phyloP scores from a whole-genome alignment of 768 basidiomycete genomes.

The Lentinula edodes region DNA sequence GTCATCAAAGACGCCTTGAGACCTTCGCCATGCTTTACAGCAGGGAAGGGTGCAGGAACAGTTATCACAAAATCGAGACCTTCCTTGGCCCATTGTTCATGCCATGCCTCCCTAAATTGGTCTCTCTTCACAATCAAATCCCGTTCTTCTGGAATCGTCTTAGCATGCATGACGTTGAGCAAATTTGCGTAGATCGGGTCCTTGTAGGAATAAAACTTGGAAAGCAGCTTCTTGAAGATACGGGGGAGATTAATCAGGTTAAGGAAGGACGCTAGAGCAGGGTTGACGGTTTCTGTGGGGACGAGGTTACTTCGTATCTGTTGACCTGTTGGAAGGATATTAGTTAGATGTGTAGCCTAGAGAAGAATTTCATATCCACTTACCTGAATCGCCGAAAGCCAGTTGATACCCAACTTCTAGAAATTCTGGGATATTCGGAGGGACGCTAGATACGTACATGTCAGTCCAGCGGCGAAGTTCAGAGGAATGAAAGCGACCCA shows the following conservation, averaged over 20 bases:
- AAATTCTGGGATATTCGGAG: constrained; percentile 48
- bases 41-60: constrained; percentile 58
- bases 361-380: constrained; percentile 10
- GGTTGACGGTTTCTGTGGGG: constrained; percentile 29
- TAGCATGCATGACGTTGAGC: constrained; percentile 35
- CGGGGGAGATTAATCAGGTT: constrained; percentile 11
- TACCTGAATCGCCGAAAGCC: constrained; percentile 53
- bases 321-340: constrained; percentile 27
- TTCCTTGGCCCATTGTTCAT: constrained; percentile 38
- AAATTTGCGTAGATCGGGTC: constrained; percentile 33
- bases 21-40: constrained; percentile 46
- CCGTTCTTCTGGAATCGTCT: constrained; percentile 47
- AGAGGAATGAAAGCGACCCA: constrained; percentile 21
- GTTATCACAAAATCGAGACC: constrained; percentile 60
- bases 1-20: constrained; percentile 51
- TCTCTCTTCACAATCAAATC: constrained; percentile 41
- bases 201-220: constrained; percentile 30
- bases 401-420: constrained; percentile 48
- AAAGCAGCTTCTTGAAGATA: constrained; percentile 37
- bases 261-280: constrained; percentile 18
- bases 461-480: neutral
- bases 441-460: constrained; percentile 18
- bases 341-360: constrained; percentile 2
- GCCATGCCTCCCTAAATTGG: constrained; percentile 37
- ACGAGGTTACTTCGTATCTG: constrained; percentile 32